Evolutionary conservation across 1,284 basidiomycete genomes (phyloP).

Genomic region (Apiotrichum sp.): DNA sequence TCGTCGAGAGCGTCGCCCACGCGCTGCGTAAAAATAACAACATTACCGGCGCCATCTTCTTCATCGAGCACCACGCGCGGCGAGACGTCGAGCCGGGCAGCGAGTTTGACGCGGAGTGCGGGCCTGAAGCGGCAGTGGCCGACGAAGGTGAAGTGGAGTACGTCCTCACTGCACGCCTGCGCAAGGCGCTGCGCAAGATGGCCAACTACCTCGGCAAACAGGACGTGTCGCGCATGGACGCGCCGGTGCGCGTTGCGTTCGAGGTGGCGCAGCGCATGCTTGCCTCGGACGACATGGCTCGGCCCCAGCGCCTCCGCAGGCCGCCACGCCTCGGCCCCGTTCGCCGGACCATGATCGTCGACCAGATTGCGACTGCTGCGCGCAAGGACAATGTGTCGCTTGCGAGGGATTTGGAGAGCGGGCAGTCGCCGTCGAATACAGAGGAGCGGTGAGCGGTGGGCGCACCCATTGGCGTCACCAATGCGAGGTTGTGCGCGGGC

Average conservation of each 20-base stretch:
- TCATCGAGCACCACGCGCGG: conserved; percentile 6
- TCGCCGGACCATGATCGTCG: neutral
- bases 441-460: no score
- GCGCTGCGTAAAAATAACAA: conserved; percentile 6
- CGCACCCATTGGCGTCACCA: no score
- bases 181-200: conserved; percentile 1
- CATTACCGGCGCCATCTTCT: conserved; percentile 11
- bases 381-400: neutral
- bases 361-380: neutral
- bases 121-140: neutral
- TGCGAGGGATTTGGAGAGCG: neutral
- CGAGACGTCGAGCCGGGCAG: neutral
- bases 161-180: conserved; percentile 5
- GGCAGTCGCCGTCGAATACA: no score
- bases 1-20: conserved; percentile 8
- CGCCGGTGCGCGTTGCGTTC: conserved; percentile 1
- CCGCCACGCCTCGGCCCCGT: neutral
- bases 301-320: neutral
- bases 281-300: conserved; percentile 4
- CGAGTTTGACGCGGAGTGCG: neutral
- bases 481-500: no score
- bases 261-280: conserved; percentile 10
- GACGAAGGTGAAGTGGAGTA: neutral
- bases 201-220: conserved; percentile 11
- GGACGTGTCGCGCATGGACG: neutral